phyloP scores from a whole-genome alignment of 1,139 yeast species.

The Candida dubliniensis region DNA sequence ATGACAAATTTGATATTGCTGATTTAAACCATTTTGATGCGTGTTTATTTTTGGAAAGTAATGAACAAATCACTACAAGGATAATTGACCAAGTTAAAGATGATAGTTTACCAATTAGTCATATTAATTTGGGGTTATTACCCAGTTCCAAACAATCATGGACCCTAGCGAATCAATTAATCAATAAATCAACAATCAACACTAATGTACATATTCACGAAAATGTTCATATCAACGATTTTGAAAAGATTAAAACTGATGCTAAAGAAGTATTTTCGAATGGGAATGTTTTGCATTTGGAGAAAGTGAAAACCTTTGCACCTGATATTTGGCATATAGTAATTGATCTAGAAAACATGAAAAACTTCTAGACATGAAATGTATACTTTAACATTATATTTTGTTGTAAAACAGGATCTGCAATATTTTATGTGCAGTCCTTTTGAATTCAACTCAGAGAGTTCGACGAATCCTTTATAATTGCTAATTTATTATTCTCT shows the following conservation, averaged over 20 bases:
- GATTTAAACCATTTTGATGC: slow-evolving; percentile 21
- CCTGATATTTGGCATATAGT: slow-evolving; percentile 85
- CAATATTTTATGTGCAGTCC: too few species aligned
- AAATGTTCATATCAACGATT: slow-evolving; percentile 53
- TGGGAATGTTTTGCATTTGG: slow-evolving; percentile 33
- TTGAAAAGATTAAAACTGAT: slow-evolving; percentile 33
- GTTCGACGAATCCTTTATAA: too few species aligned
- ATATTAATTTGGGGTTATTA: slow-evolving; percentile 73
- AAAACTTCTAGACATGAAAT: neutral
- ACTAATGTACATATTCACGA: slow-evolving; percentile 70
- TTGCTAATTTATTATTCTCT: too few species aligned
- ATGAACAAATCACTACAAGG: slow-evolving; percentile 49
- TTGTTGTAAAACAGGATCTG: too few species aligned
- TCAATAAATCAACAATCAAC: slow-evolving; percentile 17
- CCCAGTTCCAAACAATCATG: slow-evolving; percentile 71
- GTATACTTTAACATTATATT: neutral
- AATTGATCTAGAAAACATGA: neutral
- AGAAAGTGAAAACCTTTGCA: slow-evolving; percentile 78
- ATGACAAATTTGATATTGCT: slow-evolving; percentile 29
- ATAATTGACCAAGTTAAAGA: slow-evolving; percentile 25
- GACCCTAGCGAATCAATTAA: slow-evolving; percentile 39
- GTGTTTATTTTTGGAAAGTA: slow-evolving; percentile 60
- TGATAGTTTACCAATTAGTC: slow-evolving; percentile 40
- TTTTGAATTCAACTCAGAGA: too few species aligned
- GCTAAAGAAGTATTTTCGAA: slow-evolving; percentile 14